These are phyloP conservation scores for Daucus carota DNA, from an alignment of 129 eudicot species.

Conservation along the genomic window DH1_v3.0 NC_030389.2:33265001-33265500, in stretches of 20 bases:
- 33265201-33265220: slow-evolving; percentile 38
- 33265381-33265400: background rate
- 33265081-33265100: slow-evolving; percentile 16
- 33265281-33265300: background rate
- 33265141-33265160: slow-evolving; percentile 1
- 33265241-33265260: background rate
- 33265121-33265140: background rate
- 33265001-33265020: slow-evolving; percentile 17
- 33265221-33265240: slow-evolving; percentile 1
- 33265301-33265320: background rate
- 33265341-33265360: background rate
- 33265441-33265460: background rate
- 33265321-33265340: background rate
- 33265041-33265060: slow-evolving; percentile 26
- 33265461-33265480: background rate
- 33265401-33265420: background rate
- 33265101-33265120: slow-evolving; percentile 12
- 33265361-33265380: background rate
- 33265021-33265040: slow-evolving; percentile 15
- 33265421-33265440: background rate
- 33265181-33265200: slow-evolving; percentile 19
- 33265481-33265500: background rate
- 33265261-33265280: background rate
- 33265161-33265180: slow-evolving; percentile 17
- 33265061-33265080: slow-evolving; percentile 27